A percentile compares a stretch with the other conserved stretches of the same genome.
phyloP scores from a whole-genome alignment of 2,329 filamentous ascomycete species.

The Neopestalotiopsis rosae region DNA sequence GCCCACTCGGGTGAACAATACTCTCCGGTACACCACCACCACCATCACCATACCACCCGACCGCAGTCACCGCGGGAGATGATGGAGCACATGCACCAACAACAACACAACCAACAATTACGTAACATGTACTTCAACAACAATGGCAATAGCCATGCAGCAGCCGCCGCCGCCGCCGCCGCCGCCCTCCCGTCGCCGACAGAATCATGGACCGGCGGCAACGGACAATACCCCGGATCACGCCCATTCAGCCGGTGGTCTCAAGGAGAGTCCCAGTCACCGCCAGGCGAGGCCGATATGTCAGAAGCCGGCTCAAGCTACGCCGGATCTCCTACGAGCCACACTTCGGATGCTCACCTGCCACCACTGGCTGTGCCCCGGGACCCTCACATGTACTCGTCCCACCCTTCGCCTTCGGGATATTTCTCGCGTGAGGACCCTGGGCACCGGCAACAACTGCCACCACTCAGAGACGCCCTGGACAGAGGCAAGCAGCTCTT shows the following conservation, averaged over 20 bases:
- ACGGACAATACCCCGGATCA: conserved; percentile 25
- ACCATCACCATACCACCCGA: conserved; percentile 23
- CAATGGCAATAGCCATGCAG: conserved; percentile 23
- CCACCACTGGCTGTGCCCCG: conserved; percentile 24
- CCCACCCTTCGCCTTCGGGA: conserved; percentile 12
- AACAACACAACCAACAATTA: neutral
- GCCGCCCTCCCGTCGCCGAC: conserved; percentile 37
- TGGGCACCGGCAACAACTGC: conserved; percentile 22
- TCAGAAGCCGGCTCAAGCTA: conserved; percentile 72
- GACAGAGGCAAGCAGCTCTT: conserved; percentile 29
- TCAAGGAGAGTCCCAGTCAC: conserved; percentile 38
- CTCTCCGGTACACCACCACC: conserved; percentile 24
- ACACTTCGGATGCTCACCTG: conserved; percentile 44
- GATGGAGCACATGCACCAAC: conserved; percentile 5
- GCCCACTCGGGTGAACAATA: conserved; percentile 23
- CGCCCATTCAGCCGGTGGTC: neutral
- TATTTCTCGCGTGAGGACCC: neutral
- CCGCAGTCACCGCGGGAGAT: too few relatives aligned
- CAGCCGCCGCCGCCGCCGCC: conserved; percentile 21
- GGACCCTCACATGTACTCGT: conserved; percentile 22
- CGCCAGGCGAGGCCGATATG: conserved; percentile 35
- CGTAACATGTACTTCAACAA: conserved; percentile 19
- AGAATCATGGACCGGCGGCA: conserved; percentile 38
- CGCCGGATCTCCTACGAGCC: conserved; percentile 60
- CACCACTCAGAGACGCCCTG: conserved; percentile 36